Base-by-base conservation (phyloP, 2,329 filamentous ascomycete species). In the Ilyonectria sp. region DNA sequence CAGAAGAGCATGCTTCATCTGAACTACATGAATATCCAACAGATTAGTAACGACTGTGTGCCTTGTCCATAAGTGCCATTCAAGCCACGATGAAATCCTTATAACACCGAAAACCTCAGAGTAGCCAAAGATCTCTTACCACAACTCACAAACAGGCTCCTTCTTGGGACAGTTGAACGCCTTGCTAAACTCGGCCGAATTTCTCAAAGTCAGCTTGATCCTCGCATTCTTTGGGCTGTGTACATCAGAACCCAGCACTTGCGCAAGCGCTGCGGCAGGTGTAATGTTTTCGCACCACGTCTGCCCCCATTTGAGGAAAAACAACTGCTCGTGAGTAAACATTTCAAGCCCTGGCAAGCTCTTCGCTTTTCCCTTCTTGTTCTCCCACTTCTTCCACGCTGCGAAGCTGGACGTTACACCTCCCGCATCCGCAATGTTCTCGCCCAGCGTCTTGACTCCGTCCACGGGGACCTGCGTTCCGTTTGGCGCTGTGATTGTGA, bases 381-480 rank as follows among this genome's bases (percentile, higher is more conserved):
- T 78, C 35, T 88, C 86, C 11, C 86, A 85, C 69, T 86, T 87
- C 76, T 90, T 87, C 91, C 91, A 94, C 0, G 91, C 90, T 26
- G 86, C 82, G 75, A 88, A 93, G 0, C 90, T 84, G 0, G 90
- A 88, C 8, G 86, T 84, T 0, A 93, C 76, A 15, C 91, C 92
- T 17, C 91, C 91, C 1, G 91, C 89, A 77, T 93, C 92, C 1
- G 91, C 91, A 74, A 93, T 91, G 75, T 93, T 93, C 80, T 93
- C 92, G 21, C 88, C 89, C 2, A 93, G 80, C 0, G 91, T 93
- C 15, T 89, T 81, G 26, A 82, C 82, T 10, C 91, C 91, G 65
- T 92, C 90, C 62, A 93, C 86, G 67, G 90, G 86, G 0, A 91
- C 81, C 4, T 85, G 1, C 68, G 88, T 86, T 1, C 83, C 87